Conservation (phyloP, 2,329 filamentous ascomycete genomes). For the Xylariaceae sp. region DNA sequence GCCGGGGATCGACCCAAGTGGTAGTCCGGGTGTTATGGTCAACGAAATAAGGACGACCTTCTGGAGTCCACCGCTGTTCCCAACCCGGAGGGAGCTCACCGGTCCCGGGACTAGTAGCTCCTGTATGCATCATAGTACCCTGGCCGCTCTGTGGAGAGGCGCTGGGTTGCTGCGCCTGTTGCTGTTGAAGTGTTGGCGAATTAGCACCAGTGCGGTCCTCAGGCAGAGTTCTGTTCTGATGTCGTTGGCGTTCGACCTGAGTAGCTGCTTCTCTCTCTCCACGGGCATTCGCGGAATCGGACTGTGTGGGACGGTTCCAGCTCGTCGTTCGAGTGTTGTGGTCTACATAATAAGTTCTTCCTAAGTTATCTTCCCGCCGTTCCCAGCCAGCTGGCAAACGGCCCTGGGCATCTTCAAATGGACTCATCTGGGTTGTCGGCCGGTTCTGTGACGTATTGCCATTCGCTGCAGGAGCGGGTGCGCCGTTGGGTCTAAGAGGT, state of each 20-base stretch:
- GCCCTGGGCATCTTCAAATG: slow-evolving; percentile 95
- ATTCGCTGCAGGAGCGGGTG: slow-evolving; percentile 44
- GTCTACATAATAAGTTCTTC: slow-evolving; percentile 96
- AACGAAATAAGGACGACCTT: slow-evolving; percentile 94
- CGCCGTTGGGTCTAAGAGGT: slow-evolving; percentile 51
- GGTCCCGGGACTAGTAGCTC: slow-evolving; percentile 89
- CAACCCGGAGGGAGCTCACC: slow-evolving; percentile 94
- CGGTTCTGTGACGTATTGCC: slow-evolving; percentile 43
- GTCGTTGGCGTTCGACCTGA: slow-evolving; percentile 87
- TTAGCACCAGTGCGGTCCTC: slow-evolving; percentile 94
- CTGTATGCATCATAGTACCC: slow-evolving; percentile 90
- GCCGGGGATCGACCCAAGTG: slow-evolving; percentile 95
- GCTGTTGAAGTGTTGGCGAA: slow-evolving; percentile 75
- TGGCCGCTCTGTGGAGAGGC: slow-evolving; percentile 46
- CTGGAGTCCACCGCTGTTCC: slow-evolving; percentile 95
- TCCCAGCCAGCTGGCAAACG: slow-evolving; percentile 94
- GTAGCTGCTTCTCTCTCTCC: slow-evolving; percentile 86
- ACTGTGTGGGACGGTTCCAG: slow-evolving; percentile 87
- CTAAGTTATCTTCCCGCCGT: slow-evolving; percentile 89
- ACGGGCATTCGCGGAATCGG: slow-evolving; percentile 76
- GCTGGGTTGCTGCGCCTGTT: slow-evolving; percentile 43
- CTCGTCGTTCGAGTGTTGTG: slow-evolving; percentile 97
- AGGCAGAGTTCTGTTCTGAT: slow-evolving; percentile 93
- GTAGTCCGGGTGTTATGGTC: slow-evolving; percentile 98
- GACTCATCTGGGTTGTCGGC: slow-evolving; percentile 69